Percentiles rank a stretch among this genome's conserved stretches.
Evolutionary conservation across 2,329 filamentous ascomycete species (phyloP).

Genomic region (Colletotrichum musicola): DNA sequence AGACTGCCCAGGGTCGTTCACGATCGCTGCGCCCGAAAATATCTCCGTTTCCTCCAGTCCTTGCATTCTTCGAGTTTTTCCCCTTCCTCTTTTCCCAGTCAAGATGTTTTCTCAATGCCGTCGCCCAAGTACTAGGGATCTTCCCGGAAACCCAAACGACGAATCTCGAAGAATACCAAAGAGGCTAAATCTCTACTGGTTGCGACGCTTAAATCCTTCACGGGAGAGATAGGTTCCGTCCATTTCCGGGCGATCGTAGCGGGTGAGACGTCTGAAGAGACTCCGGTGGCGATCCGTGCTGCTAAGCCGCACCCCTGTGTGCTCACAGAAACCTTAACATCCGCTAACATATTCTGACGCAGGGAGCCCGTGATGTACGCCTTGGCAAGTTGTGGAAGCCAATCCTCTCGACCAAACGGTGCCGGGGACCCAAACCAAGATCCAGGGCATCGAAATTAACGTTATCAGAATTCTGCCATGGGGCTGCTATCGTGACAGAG

Average conservation of each 20-base stretch:
- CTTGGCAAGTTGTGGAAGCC: conserved; percentile 15
- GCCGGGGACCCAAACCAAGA: not conserved
- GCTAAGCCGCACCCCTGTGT: not conserved
- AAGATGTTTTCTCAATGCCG: conserved; percentile 8
- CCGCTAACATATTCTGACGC: conserved; percentile 24
- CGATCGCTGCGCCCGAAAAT: conserved; percentile 12
- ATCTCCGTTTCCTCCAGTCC: not conserved
- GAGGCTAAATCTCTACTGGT: not conserved
- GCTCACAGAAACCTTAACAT: conserved; percentile 7
- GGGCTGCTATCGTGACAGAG: not conserved
- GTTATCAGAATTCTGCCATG: conserved; percentile 1
- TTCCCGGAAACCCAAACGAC: not conserved
- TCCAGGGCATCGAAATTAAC: conserved; percentile 8
- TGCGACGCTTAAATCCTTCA: not conserved
- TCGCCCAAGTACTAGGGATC: conserved; percentile 5
- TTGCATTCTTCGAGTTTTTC: not conserved
- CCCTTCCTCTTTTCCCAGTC: too few relatives aligned
- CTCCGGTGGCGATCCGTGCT: conserved; percentile 12
- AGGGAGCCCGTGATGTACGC: conserved; percentile 32
- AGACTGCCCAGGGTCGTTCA: not conserved
- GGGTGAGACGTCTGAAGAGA: conserved; percentile 33
- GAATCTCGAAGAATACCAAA: not conserved
- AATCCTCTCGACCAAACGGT: not conserved
- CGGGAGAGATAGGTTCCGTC: conserved; percentile 26
- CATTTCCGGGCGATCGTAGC: conserved; percentile 34